Evolutionary conservation across 257 asterid species (phyloP).

Genomic region (Nicotiana tabacum): DNA sequence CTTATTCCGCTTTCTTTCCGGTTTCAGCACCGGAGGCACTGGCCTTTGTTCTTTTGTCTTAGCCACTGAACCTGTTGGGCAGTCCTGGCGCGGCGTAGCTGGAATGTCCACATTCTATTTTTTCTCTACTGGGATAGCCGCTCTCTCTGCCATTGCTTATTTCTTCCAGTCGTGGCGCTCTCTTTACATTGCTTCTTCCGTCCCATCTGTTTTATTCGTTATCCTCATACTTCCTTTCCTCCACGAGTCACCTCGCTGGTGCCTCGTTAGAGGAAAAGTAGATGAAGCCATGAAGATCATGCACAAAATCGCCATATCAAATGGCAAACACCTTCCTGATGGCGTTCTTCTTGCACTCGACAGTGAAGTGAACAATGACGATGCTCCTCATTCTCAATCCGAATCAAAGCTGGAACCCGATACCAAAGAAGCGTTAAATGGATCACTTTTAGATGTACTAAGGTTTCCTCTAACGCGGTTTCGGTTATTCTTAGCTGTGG

Average conservation of each 20-base stretch:
- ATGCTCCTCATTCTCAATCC: not conserved
- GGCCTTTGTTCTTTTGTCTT: constrained; percentile 86
- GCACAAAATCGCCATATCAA: constrained; percentile 47
- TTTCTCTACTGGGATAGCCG: constrained; percentile 73
- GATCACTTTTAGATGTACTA: constrained; percentile 60
- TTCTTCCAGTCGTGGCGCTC: constrained; percentile 56
- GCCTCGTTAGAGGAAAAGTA: constrained; percentile 52
- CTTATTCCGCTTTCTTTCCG: constrained; percentile 60
- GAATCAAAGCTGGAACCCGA: constrained; percentile 6
- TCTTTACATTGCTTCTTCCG: constrained; percentile 60
- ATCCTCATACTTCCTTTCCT: constrained; percentile 50
- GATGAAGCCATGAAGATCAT: constrained; percentile 45
- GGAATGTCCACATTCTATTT: constrained; percentile 93
- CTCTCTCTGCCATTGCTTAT: constrained; percentile 63
- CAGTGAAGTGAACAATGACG: constrained; percentile 27
- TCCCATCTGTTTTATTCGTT: constrained; percentile 58
- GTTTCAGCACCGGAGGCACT: constrained; percentile 81
- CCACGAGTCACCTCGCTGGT: constrained; percentile 87
- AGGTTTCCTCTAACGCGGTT: constrained; percentile 42
- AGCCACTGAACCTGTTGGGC: constrained; percentile 82
- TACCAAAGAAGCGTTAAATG: constrained; percentile 32
- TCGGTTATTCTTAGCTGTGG: constrained; percentile 55
- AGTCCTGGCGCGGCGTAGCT: constrained; percentile 56
- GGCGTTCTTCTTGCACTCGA: constrained; percentile 47
- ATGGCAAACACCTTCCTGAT: constrained; percentile 44